These are phyloP conservation scores for Monilinia aucupariae DNA, from an alignment of 2,329 filamentous ascomycete species.

Conservation along the genomic window DNA sequence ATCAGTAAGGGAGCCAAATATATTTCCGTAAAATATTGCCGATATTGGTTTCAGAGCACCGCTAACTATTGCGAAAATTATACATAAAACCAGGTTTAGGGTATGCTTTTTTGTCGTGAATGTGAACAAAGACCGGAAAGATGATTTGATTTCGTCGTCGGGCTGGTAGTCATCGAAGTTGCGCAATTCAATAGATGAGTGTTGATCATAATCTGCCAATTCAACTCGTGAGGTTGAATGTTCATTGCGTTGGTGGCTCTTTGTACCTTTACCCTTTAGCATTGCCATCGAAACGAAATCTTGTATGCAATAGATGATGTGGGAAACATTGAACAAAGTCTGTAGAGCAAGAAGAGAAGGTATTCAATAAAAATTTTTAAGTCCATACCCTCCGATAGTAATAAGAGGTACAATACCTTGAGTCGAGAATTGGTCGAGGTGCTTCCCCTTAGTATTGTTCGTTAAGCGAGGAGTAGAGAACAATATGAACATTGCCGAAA, in stretches of 20 bases:
- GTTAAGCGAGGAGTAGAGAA: conserved; percentile 20
- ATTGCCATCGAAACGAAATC: conserved; percentile 6
- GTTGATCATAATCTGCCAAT: conserved; percentile 4
- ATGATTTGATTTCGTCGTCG: conserved; percentile 17
- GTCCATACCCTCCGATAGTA: not conserved
- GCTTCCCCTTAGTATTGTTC: conserved; percentile 24
- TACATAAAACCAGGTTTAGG: conserved; percentile 47
- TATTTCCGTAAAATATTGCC: conserved; percentile 64
- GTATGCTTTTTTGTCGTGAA: conserved; percentile 64
- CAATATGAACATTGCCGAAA: conserved; percentile 6
- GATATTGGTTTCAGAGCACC: conserved; percentile 60
- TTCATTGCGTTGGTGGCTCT: not conserved
- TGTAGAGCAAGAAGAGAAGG: not conserved
- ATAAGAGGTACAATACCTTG: not conserved
- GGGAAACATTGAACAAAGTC: not conserved
- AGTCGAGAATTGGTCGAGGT: not conserved
- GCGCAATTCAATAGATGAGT: conserved; percentile 12
- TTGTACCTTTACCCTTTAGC: not conserved
- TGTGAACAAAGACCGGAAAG: conserved; percentile 51
- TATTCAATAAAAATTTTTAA: not conserved
- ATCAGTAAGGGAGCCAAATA: conserved; percentile 66
- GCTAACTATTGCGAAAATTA: conserved; percentile 51
- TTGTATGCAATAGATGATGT: not conserved
- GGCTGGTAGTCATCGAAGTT: not conserved
- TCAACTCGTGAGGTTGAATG: not conserved